phyloP scores from a whole-genome alignment of 164 flowering plant genomes.

The Taxillus chinensis region DNA sequence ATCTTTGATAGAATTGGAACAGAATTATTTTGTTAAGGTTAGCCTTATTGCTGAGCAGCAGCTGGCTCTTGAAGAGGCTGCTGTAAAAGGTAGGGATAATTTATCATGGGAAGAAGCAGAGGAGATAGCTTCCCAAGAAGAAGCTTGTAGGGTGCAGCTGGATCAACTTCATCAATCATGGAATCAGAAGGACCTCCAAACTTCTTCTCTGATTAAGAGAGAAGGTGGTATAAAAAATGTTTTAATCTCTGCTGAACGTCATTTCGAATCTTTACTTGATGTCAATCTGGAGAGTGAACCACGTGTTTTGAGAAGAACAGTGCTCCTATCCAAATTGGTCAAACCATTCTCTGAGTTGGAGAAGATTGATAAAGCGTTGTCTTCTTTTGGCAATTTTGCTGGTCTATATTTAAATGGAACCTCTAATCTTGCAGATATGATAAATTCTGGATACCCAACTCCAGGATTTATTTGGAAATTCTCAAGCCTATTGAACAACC shows the following conservation, averaged over 20 bases:
- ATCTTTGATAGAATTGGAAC: constrained; percentile 68
- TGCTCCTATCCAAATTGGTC: constrained; percentile 40
- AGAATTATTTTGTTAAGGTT: constrained; percentile 78
- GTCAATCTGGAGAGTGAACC: constrained; percentile 33
- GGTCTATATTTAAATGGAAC: constrained; percentile 19
- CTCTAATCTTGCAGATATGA: constrained; percentile 27
- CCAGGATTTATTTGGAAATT: constrained; percentile 68
- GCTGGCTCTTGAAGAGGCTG: constrained; percentile 90
- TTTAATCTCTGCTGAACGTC: constrained; percentile 45
- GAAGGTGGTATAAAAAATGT: constrained; percentile 53
- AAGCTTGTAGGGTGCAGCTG: constrained; percentile 82
- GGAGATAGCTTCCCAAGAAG: constrained; percentile 95
- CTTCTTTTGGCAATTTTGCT: constrained; percentile 27
- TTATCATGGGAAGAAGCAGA: constrained; percentile 99
- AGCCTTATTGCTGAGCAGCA: constrained; percentile 83
- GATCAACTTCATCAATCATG: constrained; percentile 79
- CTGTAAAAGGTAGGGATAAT: constrained; percentile 80
- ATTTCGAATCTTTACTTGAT: constrained; percentile 40
- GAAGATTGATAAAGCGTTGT: constrained; percentile 40
- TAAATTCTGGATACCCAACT: constrained; percentile 53
- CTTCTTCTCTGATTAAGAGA: constrained; percentile 51
- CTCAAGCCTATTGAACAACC: constrained; percentile 33
- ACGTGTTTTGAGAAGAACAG: constrained; percentile 43
- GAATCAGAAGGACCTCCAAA: constrained; percentile 68
- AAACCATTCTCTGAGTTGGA: constrained; percentile 76